Base-by-base conservation (phyloP, 305 asterid genomes). In the Lippia alba region DNA sequence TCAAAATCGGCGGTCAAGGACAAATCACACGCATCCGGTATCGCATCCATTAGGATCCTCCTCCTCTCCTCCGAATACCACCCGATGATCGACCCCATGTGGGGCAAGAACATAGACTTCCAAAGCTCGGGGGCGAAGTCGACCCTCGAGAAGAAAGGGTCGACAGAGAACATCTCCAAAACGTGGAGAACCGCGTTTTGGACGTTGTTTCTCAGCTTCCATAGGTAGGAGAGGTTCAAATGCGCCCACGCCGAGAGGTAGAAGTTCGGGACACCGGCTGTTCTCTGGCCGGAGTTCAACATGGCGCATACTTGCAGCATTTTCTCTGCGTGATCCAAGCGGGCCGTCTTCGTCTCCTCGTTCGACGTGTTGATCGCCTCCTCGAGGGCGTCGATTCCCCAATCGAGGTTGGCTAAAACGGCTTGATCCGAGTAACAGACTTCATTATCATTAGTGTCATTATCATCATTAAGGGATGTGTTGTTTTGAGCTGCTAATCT, bases 211-310 rank as follows among this genome's bases (percentile, higher is more conserved):
- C 88, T 83, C 64, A 91, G 56, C 76, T 80, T 83, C 87, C 90
- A 86, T 61, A 89, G 48, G 70, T 83, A 91, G 1, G 97, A 76
- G 17, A 91, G 90, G 30, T 91, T 89, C 15, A 91, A 54, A 50
- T 87, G 89, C 0, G 97, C 96, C 97, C 97, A 91, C 44, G 97
- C 95, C 3, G 96, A 89, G 59, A 91, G 86, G 81, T 91, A 91
- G 33, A 56, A 87, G 59, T 91, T 91, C 14, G 97, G 96, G 39
- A 89, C 93, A 0, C 96, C 97, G 0, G 96, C 97, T 33, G 97
- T 91, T 78, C 69, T 81, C 44, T 85, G 85, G 15, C 66, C 39
- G 15, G 95, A 80, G 62, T 85, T 81, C 24, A 89, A 69, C 96
- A 89, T 82, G 0, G 95, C 95, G 65, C 96, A 91, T 2, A 91